Conservation (phyloP, 805 yeast genomes). For the Grigorovia humatica region DNA sequence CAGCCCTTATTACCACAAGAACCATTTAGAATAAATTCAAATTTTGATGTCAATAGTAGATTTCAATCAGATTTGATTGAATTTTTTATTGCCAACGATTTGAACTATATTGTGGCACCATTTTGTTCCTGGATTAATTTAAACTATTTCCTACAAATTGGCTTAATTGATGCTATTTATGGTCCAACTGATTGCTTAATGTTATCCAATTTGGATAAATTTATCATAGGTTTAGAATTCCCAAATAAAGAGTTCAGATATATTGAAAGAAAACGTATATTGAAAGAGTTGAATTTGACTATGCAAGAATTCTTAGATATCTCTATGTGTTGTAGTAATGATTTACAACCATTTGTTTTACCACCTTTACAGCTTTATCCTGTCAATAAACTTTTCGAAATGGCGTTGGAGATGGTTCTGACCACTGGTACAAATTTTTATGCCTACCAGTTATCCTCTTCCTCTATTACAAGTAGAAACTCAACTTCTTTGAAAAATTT, state of each 20-base stretch:
- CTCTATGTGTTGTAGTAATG: constrained; percentile 69
- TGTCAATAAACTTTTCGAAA: constrained; percentile 24
- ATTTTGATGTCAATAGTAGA: constrained; percentile 36
- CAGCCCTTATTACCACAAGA: constrained; percentile 32
- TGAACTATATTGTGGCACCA: constrained; percentile 73
- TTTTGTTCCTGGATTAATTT: constrained; percentile 73
- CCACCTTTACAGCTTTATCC: constrained; percentile 33
- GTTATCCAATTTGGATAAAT: constrained; percentile 50
- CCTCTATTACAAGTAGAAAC: constrained; percentile 21
- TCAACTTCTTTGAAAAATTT: constrained; percentile 26
- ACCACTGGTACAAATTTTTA: constrained; percentile 36
- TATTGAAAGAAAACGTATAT: constrained; percentile 46
- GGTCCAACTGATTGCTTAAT: constrained; percentile 78
- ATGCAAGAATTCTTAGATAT: constrained; percentile 66
- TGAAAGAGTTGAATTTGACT: constrained; percentile 50
- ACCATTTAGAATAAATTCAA: constrained; percentile 44
- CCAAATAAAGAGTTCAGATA: constrained; percentile 55
- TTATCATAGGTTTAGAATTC: constrained; percentile 63
- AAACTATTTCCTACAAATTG: constrained; percentile 50
- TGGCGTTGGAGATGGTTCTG: constrained; percentile 32
- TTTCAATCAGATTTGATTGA: constrained; percentile 46
- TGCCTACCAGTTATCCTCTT: constrained; percentile 35
- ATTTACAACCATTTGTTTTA: constrained; percentile 56
- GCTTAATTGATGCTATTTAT: constrained; percentile 60
- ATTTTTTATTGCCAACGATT: constrained; percentile 42